Conservation (phyloP, 352 stramenopile genomes). For the Phytophthora pluvialis region DNA sequence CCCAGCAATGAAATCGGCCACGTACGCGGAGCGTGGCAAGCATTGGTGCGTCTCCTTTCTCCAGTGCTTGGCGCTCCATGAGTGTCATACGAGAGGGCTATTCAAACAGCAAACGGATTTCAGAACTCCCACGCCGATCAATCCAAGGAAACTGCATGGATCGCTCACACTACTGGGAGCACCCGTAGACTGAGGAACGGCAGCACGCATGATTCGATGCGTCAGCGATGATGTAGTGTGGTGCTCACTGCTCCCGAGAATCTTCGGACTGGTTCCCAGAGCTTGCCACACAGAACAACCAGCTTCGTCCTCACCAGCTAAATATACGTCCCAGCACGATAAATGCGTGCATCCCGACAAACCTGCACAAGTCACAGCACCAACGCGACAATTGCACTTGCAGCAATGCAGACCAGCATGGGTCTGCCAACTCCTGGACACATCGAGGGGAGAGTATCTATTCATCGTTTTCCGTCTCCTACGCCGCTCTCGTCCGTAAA, state of each 20-base stretch:
- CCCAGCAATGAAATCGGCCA: constrained; percentile 1
- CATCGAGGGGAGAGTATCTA: constrained; percentile 38
- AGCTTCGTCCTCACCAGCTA: constrained; percentile 21
- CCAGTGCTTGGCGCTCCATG: constrained; percentile 73
- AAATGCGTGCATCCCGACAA: constrained; percentile 5
- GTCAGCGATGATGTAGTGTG: not conserved
- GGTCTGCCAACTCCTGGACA: constrained; percentile 4
- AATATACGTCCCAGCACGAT: constrained; percentile 27
- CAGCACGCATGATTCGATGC: constrained; percentile 79
- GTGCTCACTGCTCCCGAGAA: not conserved
- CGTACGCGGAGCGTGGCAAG: constrained; percentile 69
- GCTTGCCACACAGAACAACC: not conserved
- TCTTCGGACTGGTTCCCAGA: not conserved
- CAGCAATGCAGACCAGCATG: constrained; percentile 1
- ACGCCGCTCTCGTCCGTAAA: constrained; percentile 18
- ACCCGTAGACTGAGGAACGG: constrained; percentile 28
- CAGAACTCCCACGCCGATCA: not conserved
- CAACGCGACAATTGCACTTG: constrained; percentile 6
- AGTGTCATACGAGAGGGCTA: constrained; percentile 62
- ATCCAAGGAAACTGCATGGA: not conserved
- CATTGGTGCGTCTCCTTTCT: constrained; percentile 80
- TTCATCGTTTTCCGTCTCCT: constrained; percentile 39
- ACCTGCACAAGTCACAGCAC: constrained; percentile 9
- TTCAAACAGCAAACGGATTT: constrained; percentile 4
- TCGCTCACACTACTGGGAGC: constrained; percentile 39